These are phyloP conservation scores for Microbotryum saponariae DNA, from an alignment of 1,284 basidiomycete species.

Conservation along the genomic window DNA sequence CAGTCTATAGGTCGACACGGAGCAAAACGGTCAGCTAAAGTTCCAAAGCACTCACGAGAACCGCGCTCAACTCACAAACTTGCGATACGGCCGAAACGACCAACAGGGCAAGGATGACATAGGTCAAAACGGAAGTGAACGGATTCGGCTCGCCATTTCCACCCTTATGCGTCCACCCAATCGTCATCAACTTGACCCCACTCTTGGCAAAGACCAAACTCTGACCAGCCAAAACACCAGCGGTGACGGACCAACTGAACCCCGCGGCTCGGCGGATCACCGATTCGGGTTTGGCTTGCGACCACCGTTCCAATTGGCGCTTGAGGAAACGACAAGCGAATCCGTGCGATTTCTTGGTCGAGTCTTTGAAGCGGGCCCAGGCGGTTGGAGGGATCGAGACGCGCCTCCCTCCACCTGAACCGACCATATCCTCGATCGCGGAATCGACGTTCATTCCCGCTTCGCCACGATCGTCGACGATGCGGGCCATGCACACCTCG, in stretches of 20 bases:
- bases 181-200: slow-evolving; percentile 29
- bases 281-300: slow-evolving; percentile 67
- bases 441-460: slow-evolving; percentile 11
- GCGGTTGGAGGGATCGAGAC: slow-evolving; percentile 5
- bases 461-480: slow-evolving; percentile 28
- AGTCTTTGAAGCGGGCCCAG: neutral
- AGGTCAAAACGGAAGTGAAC: slow-evolving; percentile 68
- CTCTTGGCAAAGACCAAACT: slow-evolving; percentile 88
- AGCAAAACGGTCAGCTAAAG: neutral
- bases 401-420: slow-evolving; percentile 24
- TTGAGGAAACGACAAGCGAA: slow-evolving; percentile 52
- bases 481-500: slow-evolving; percentile 27
- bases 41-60: no score
- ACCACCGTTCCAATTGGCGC: slow-evolving; percentile 63
- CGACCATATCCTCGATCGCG: slow-evolving; percentile 24
- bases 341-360: slow-evolving; percentile 6
- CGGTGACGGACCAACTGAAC: slow-evolving; percentile 83
- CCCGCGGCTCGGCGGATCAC: slow-evolving; percentile 79
- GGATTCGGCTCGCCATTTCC: slow-evolving; percentile 30
- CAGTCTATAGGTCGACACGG: slow-evolving; percentile 1
- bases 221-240: slow-evolving; percentile 78
- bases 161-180: slow-evolving; percentile 11
- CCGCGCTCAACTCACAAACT: slow-evolving; percentile 71
- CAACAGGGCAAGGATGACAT: slow-evolving; percentile 75
- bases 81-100: slow-evolving; percentile 72